phyloP scores from a whole-genome alignment of 78 protist genomes.

The slime mould (Dictyostelium discoideum) region dicty_2.7 NC_007090.3:4247001-4247500 shows the following conservation, averaged over 20 bases:
- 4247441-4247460: not conserved
- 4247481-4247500: not conserved
- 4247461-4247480: not conserved
- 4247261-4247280: not conserved
- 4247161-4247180: no score
- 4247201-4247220: not conserved
- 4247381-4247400: not conserved
- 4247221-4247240: no score
- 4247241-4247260: no score
- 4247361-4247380: not conserved
- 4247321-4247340: not conserved
- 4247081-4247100: not conserved
- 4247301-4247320: not conserved
- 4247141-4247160: no score
- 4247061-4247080: not conserved
- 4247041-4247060: not conserved
- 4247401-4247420: not conserved
- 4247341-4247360: not conserved
- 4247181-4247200: not conserved
- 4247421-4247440: not conserved
- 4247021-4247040: no score
- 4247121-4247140: not conserved
- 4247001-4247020: not conserved
- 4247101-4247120: not conserved
- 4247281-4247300: not conserved